phyloP scores from a whole-genome alignment of 495 filamentous ascomycete genomes.

The Podospora australis region DNA sequence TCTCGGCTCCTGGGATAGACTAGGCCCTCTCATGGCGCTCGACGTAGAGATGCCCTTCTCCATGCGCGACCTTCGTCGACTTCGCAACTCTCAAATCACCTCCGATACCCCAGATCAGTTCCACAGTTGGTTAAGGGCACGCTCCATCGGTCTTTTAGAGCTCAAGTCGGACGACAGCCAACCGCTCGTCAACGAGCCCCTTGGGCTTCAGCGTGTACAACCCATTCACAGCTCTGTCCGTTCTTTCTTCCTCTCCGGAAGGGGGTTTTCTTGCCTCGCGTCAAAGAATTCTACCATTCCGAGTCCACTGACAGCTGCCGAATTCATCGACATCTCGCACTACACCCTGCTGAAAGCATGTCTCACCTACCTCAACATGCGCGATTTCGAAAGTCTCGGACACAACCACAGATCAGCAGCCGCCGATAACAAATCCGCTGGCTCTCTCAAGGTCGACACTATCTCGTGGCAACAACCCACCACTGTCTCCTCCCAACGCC shows the following conservation, averaged over 20 bases:
- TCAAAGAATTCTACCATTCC: constrained; percentile 9
- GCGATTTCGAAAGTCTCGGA: constrained; percentile 28
- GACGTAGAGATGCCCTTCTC: constrained; percentile 22
- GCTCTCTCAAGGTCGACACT: not conserved
- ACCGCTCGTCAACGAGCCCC: constrained; percentile 17
- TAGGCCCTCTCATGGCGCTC: constrained; percentile 22
- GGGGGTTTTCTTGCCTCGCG: constrained; percentile 28
- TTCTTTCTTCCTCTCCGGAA: constrained; percentile 31
- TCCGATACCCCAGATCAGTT: constrained; percentile 32
- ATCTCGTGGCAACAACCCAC: not conserved
- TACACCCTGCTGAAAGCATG: constrained; percentile 30
- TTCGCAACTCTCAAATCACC: constrained; percentile 24
- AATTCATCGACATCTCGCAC: constrained; percentile 27
- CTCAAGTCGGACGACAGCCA: constrained; percentile 18
- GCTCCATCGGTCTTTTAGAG: constrained; percentile 33
- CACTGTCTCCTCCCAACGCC: constrained; percentile 20
- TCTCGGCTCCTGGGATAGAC: constrained; percentile 10
- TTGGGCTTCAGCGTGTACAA: constrained; percentile 28
- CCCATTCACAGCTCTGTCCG: constrained; percentile 29
- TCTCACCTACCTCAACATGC: constrained; percentile 32
- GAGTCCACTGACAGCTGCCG: constrained; percentile 3
- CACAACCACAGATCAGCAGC: not conserved
- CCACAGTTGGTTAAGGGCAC: constrained; percentile 29
- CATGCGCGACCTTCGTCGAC: constrained; percentile 27
- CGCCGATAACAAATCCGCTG: not conserved